Evolutionary conservation across 176 grass and related monocot species (phyloP), one percentile per base, ranked within the genome.

Genomic region (Hsuehochloa calcarea): DNA sequence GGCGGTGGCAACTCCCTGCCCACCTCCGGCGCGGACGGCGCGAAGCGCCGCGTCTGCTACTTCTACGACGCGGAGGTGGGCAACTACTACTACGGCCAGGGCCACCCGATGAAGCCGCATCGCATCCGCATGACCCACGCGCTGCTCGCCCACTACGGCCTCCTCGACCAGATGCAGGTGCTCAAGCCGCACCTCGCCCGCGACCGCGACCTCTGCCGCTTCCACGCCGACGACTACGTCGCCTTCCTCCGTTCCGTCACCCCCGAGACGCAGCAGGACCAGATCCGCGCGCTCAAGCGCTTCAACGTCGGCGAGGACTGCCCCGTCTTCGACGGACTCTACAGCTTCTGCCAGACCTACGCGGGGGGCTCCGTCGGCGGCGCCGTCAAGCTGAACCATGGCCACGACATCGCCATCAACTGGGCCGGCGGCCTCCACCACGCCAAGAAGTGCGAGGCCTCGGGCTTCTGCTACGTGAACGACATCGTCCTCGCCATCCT

Each of bases 71-170:
- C 91, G 43, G 90, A 96, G 64, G 90, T 99, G 5, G 96, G 96
- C n/a, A 96, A 94, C 92, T 99, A 96, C 84, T 99, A 96, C 90
- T 99, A 96, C 91, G 96, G 96, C 34, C 73, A 91, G 60, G 93
- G 94, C 19, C 96, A 99, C 78, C 84, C 90, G 50, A 99, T 99
- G 96, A 99, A 94, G 85, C 96, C 96, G 14, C 93, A 96, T 61
- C 91, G 96, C 77, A 94, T 99, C 66, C 90, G 93, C 71, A 96
- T 99, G 93, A 95, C 96, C 10, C 96, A 99, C 79, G 81, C 90
- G 17, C 88, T 99, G 77, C 90, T 99, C 81, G 77, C 88, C 74
- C 86, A 86, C 84, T 96, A 99, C 93, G 82, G 90, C 83, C 91
- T 99, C 78, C 93, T 99, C 49, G 82, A 84, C n/a, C 59, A 87